phyloP scores from a whole-genome alignment of 1,284 basidiomycete species.

The Naganishia sp. region DNA sequence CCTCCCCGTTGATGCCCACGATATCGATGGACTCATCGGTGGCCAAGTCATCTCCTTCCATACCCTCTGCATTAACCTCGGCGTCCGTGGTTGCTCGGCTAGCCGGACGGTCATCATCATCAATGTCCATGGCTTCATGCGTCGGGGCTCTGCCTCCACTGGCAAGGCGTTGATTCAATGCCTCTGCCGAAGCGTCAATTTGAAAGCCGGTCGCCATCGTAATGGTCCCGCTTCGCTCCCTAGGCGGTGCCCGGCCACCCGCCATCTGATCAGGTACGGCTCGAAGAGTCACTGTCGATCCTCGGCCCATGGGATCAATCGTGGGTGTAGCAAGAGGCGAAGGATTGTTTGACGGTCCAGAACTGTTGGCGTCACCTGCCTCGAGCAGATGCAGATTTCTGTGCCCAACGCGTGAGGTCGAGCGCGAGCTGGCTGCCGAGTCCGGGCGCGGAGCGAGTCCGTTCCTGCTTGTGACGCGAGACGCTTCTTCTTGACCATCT shows the following conservation, averaged over 20 bases:
- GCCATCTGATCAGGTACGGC: neutral
- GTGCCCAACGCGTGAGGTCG: neutral
- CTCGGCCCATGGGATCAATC: constrained; percentile 8
- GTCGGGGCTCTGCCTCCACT: neutral
- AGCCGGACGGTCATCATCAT: constrained; percentile 25
- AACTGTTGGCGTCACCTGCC: constrained; percentile 18
- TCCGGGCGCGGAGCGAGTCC: constrained; percentile 2
- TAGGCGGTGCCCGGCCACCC: neutral
- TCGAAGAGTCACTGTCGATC: neutral
- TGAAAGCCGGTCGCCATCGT: constrained; percentile 5
- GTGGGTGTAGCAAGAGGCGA: constrained; percentile 20
- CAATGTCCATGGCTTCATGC: constrained; percentile 22
- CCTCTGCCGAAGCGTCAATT: neutral
- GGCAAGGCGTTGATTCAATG: neutral
- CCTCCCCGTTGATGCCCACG: constrained; percentile 60
- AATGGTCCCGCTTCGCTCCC: constrained; percentile 29
- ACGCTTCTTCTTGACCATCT: neutral
- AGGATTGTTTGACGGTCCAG: constrained; percentile 19
- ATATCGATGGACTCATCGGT: constrained; percentile 56
- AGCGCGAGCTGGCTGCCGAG: constrained; percentile 15
- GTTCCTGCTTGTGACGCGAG: neutral
- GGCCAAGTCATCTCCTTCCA: constrained; percentile 33
- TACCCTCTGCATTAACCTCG: constrained; percentile 21
- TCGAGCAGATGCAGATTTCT: constrained; percentile 8
- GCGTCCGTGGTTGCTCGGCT: constrained; percentile 34